These are phyloP conservation scores for Fusarium buharicum DNA, from an alignment of 2,329 filamentous ascomycete species.

Conservation along the genomic window DNA sequence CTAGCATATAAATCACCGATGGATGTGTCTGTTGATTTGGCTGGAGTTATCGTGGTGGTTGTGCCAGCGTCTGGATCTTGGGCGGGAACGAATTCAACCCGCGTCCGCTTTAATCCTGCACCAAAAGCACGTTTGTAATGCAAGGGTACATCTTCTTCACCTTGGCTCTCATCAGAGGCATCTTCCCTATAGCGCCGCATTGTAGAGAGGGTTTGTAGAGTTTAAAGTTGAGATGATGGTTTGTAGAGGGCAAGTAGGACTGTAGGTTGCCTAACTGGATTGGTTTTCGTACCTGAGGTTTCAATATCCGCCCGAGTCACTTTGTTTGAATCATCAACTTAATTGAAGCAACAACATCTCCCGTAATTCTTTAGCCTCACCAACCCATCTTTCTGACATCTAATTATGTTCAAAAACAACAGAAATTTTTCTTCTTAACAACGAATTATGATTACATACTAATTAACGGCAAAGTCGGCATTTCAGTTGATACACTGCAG, in stretches of 20 bases:
- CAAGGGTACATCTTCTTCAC: constrained; percentile 61
- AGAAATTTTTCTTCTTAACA: too few species aligned
- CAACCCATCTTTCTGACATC: too few species aligned
- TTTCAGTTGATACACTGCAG: neutral
- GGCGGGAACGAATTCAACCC: constrained; percentile 68
- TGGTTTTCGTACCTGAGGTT: constrained; percentile 13
- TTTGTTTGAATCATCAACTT: neutral
- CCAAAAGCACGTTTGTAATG: constrained; percentile 66
- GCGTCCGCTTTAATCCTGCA: constrained; percentile 63
- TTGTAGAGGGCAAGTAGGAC: constrained; percentile 1
- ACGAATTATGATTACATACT: too few species aligned
- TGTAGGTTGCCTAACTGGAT: constrained; percentile 1
- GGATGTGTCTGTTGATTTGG: constrained; percentile 32
- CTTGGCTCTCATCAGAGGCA: constrained; percentile 44
- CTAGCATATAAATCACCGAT: constrained; percentile 71
- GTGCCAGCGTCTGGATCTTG: constrained; percentile 51
- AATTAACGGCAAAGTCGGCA: too few species aligned
- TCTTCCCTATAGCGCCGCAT: constrained; percentile 46
- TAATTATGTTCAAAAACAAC: too few species aligned
- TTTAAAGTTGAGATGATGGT: neutral
- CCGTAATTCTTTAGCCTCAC: neutral
- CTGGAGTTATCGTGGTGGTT: constrained; percentile 30
- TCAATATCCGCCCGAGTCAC: neutral
- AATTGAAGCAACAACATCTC: neutral
- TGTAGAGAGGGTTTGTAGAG: neutral